Base-by-base conservation (phyloP, 2,329 filamentous ascomycete genomes). In the Aspergillus sp. region DNA sequence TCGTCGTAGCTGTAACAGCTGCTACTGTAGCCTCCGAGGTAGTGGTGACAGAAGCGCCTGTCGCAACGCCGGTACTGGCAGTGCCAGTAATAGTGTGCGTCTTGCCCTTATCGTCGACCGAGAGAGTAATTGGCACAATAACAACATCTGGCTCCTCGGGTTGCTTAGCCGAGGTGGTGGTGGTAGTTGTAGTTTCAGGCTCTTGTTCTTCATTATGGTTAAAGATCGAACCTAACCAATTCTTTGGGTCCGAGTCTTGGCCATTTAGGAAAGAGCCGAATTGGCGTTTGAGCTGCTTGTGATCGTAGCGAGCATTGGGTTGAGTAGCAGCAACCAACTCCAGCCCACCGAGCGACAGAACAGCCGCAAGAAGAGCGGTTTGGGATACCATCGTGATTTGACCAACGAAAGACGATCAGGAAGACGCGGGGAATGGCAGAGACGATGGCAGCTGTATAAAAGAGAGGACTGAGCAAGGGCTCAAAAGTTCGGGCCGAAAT, bases 261-360 rank as follows among this genome's bases (percentile, higher is more conserved):
- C 36, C 20, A 36, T 43, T 42, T 2, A 30, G 26, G 8, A 45
- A 44, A 20, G 38, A 53, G 57, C 57, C 57, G 34, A 63, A 43
- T 36, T 62, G 58, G 47, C 69, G 64, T 62, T 71, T 73, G 48
- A 74, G 57, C n/a, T 71, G 67, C 32, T 66, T 68, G 11, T 70
- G 66, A 5, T 55, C 38, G 20, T 44, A 30, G 18, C 7, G 66
- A 62, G 68, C 73, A 22, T 57, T 49, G 32, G 69, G 71, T 38
- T 74, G 74, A 41, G 69, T 62, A 34, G 73, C 73, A 49, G 67
- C 62, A 56, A 70, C 71, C 45, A 74, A 64, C 52, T 74, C 60
- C 36, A 71, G 52, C 48, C 70, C 66, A 49, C 72, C 73, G 15
- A 74, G 58, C 48, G 71, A 71, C 56, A 70, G 55, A 24, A 74